phyloP scores from a whole-genome alignment of 495 filamentous ascomycete genomes.

The Penicillium manginii region DNA sequence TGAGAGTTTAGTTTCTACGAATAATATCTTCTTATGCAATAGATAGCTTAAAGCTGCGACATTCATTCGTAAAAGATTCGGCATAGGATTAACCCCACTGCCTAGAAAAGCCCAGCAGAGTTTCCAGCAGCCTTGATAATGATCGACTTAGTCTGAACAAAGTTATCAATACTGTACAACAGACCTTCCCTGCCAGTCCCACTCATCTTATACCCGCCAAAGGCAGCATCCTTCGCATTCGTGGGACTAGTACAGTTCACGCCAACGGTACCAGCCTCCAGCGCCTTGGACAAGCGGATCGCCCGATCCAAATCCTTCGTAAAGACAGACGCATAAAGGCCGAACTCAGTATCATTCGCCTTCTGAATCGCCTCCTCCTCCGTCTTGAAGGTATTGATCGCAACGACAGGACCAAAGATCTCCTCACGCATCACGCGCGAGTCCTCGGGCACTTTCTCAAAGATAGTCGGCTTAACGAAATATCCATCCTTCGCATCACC shows the following conservation, averaged over 20 bases:
- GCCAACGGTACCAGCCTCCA: conserved; percentile 70
- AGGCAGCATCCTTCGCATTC: conserved; percentile 66
- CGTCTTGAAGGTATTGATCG: conserved; percentile 75
- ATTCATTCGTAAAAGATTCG: no score
- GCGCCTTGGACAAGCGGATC: conserved; percentile 33
- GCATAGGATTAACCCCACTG: no score
- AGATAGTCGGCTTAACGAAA: conserved; percentile 73
- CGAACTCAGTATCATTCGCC: conserved; percentile 85
- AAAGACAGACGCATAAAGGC: conserved; percentile 80
- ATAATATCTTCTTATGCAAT: background rate
- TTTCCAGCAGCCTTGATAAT: conserved; percentile 27
- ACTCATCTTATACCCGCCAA: conserved; percentile 90
- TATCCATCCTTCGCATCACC: conserved; percentile 65
- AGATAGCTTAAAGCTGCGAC: background rate
- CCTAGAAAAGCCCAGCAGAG: background rate
- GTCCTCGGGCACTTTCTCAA: conserved; percentile 65
- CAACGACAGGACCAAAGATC: conserved; percentile 87
- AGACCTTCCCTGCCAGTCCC: conserved; percentile 75
- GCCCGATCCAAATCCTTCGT: conserved; percentile 71
- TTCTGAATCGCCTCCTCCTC: conserved; percentile 79
- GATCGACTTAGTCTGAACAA: conserved; percentile 54
- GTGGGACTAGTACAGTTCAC: conserved; percentile 75
- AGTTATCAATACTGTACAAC: conserved; percentile 51
- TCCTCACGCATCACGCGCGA: conserved; percentile 71
- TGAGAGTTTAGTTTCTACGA: background rate